These are phyloP conservation scores for Incumbomyces delicatus DNA, from an alignment of 2,329 filamentous ascomycete genomes.

Conservation along the genomic window DNA sequence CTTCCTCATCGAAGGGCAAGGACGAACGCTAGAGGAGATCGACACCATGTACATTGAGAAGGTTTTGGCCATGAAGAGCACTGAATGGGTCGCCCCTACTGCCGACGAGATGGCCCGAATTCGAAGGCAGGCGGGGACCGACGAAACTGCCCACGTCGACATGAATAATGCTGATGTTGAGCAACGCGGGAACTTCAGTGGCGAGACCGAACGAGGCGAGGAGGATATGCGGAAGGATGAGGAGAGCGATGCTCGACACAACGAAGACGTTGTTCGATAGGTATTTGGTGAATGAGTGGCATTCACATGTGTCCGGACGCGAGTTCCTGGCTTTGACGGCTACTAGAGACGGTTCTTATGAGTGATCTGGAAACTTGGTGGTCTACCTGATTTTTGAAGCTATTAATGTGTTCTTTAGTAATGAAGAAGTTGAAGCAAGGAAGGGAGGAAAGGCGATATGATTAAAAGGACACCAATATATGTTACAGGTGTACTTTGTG, in stretches of 20 bases:
- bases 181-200: slow-evolving; percentile 6
- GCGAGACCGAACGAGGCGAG: slow-evolving; percentile 8
- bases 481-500: no score
- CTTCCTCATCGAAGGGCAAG: slow-evolving; percentile 63
- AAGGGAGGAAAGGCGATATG: no score
- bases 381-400: no score
- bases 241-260: neutral
- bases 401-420: no score
- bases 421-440: no score
- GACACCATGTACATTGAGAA: slow-evolving; percentile 64
- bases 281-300: neutral
- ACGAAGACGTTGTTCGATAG: neutral
- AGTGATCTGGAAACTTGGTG: no score
- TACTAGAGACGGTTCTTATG: no score
- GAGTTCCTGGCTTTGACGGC: no score
- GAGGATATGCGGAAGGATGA: neutral
- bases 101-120: slow-evolving; percentile 20
- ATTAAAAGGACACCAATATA: no score
- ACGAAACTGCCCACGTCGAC: slow-evolving; percentile 7
- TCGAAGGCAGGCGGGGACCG: slow-evolving; percentile 16
- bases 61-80: slow-evolving; percentile 46
- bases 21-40: slow-evolving; percentile 61
- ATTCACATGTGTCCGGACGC: no score
- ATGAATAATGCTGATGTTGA: neutral
- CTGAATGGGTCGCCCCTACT: slow-evolving; percentile 11